Percentiles rank a stretch among this genome's conserved stretches.
phyloP scores from a whole-genome alignment of 2,329 filamentous ascomycete species.

The Chalaropsis ovoidea region DNA sequence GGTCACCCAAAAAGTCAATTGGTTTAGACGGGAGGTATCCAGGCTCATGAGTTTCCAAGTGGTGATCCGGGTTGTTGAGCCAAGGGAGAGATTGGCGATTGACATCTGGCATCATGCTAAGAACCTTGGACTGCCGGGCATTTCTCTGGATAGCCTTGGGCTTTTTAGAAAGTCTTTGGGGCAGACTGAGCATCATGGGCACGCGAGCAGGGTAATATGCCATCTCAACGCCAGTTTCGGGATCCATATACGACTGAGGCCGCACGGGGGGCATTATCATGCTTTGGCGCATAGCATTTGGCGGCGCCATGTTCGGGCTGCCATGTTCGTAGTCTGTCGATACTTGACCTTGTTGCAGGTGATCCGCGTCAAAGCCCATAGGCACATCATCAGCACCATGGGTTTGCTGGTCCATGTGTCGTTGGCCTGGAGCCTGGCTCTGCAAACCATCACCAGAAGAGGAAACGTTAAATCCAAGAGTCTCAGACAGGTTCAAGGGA shows the following conservation, averaged over 20 bases:
- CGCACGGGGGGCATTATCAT: constrained; percentile 28
- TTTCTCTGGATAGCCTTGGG: constrained; percentile 55
- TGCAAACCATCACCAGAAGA: not conserved
- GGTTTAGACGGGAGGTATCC: constrained; percentile 17
- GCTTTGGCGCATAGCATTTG: constrained; percentile 17
- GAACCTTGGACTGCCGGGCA: constrained; percentile 60
- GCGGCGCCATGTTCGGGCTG: not conserved
- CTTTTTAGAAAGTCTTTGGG: constrained; percentile 71
- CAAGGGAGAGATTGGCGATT: constrained; percentile 31
- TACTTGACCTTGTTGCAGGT: not conserved
- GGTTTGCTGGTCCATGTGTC: not conserved
- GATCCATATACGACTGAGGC: constrained; percentile 52
- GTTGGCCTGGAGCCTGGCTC: not conserved
- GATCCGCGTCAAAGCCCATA: not conserved
- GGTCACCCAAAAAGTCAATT: constrained; percentile 23
- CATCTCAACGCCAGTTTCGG: constrained; percentile 65
- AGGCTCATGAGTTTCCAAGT: constrained; percentile 18
- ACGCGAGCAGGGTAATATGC: constrained; percentile 93
- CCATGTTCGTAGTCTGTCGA: not conserved
- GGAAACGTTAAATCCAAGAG: constrained; percentile 15
- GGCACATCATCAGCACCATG: not conserved
- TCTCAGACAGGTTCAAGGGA: constrained; percentile 17
- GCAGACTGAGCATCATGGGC: constrained; percentile 84
- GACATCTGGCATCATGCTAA: constrained; percentile 46
- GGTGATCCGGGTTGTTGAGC: constrained; percentile 30